Percentiles rank a stretch among this genome's conserved stretches.
These are phyloP conservation scores for Crithidia fasciculata DNA, from an alignment of 208 protist species.

Conservation along the genomic window DNA sequence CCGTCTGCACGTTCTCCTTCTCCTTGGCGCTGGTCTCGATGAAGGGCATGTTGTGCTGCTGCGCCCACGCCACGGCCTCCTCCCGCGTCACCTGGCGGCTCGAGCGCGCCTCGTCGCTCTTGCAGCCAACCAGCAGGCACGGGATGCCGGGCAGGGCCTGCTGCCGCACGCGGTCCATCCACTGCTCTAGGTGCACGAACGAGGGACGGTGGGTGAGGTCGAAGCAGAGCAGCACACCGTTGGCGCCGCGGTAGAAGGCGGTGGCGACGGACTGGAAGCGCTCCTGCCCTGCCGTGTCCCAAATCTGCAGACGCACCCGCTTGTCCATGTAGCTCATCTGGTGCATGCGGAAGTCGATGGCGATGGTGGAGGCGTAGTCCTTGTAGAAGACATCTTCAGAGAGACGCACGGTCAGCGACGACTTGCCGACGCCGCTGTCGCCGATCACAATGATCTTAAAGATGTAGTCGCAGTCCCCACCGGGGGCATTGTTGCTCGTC, in stretches of 20 bases:
- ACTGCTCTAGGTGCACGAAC: conserved; percentile 96
- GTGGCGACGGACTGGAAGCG: conserved; percentile 92
- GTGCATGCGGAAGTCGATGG: conserved; percentile 92
- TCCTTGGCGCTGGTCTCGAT: conserved; percentile 94
- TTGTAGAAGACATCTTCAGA: conserved; percentile 93
- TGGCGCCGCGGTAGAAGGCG: conserved; percentile 93
- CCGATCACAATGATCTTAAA: conserved; percentile 95
- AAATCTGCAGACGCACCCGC: conserved; percentile 91
- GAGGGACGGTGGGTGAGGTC: conserved; percentile 97
- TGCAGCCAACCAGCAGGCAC: conserved; percentile 96
- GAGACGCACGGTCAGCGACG: conserved; percentile 89
- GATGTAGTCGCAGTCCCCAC: conserved; percentile 95
- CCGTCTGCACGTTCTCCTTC: conserved; percentile 90
- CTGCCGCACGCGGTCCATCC: conserved; percentile 97
- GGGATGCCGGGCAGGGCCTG: conserved; percentile 92
- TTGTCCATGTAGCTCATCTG: conserved; percentile 93
- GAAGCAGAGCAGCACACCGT: conserved; percentile 97
- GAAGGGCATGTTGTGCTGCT: conserved; percentile 87
- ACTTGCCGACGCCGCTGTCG: conserved; percentile 93
- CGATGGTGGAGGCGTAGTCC: conserved; percentile 89
- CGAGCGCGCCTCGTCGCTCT: conserved; percentile 93
- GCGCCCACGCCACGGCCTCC: conserved; percentile 85
- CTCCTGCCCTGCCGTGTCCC: conserved; percentile 94
- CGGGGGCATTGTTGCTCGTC: conserved; percentile 45
- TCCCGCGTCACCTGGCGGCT: conserved; percentile 84